Percentiles rank a stretch among this genome's conserved stretches.
These are phyloP conservation scores for Hypoxylon sp. DNA, from an alignment of 2,329 filamentous ascomycete species.

Conservation along the genomic window DNA sequence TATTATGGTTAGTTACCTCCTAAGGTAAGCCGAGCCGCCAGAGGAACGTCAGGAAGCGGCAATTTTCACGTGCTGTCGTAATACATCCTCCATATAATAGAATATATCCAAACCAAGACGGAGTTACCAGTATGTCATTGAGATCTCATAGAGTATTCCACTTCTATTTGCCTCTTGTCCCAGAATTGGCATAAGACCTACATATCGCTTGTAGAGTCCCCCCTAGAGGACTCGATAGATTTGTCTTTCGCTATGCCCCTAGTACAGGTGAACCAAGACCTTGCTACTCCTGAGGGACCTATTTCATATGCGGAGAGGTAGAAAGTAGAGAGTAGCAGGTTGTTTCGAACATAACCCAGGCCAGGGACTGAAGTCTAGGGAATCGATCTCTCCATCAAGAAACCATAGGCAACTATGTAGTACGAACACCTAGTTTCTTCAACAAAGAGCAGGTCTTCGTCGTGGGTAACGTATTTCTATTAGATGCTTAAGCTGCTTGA, in stretches of 20 bases:
- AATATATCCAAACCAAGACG: neutral
- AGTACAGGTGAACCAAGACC: constrained; percentile 2
- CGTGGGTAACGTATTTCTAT: neutral
- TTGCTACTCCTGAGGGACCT: neutral
- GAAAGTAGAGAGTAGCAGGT: neutral
- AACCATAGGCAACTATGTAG: neutral
- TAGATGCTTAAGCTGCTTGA: constrained; percentile 1
- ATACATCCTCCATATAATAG: neutral
- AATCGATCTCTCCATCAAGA: neutral
- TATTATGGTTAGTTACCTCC: neutral
- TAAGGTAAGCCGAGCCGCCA: neutral
- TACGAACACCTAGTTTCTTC: neutral
- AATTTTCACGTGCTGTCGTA: neutral
- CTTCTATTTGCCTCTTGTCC: neutral
- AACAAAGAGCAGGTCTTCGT: neutral
- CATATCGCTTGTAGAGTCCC: neutral
- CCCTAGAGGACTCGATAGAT: constrained; percentile 2
- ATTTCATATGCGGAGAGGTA: constrained; percentile 1
- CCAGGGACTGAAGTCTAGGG: constrained; percentile 7
- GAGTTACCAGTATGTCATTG: neutral
- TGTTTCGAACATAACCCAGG: constrained; percentile 9
- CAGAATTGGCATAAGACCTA: neutral
- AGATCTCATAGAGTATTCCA: neutral
- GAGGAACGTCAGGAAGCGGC: neutral
- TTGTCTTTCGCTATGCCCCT: neutral